Evolutionary conservation across 108 stramenopile species (phyloP), one percentile per base, ranked within the genome.

Genomic region (Conticribra weissflogii): DNA sequence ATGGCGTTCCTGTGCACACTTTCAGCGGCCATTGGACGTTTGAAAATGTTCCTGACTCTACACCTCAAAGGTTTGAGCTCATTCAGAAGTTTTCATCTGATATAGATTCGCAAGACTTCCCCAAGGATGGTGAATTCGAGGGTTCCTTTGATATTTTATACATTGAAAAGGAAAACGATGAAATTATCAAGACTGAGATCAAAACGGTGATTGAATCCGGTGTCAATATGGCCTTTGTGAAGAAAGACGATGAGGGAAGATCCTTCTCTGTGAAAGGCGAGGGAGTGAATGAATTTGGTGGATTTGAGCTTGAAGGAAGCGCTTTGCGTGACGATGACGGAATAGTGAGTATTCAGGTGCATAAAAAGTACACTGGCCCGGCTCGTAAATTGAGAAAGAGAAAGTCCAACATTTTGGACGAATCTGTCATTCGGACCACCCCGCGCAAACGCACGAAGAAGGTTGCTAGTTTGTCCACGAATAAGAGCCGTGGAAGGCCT

Each of bases 391-490:
- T n/a, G n/a, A n/a, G 12, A 41, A 12, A 41, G 36, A 5, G 36
- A 41, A 41, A 41, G 12, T 9, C 5, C 8, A 41, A 41, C 5
- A 41, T 12, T 12, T 9, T 41, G 12, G 36, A 41, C 12, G 36
- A 41, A 41, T 41, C 36, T 9, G 8, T 41, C 36, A 41, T 41
- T 12, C 12, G 5, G 12, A 41, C 36, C 36, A 41, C 36, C 36
- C 36, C 36, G 18, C 50, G 18, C 12, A 51, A 51, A 51, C 50
- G 50, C 17, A 51, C 50, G 3, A 51, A 51, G 16, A 51, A 51
- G 16, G 50, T 51, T 51, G 50, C 8, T 5, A 41, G 36, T 41
- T 9, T 18, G 18, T 51, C 50, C 4, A 17, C 4, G 18, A 51
- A 51, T 18, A 3, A 4, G 4, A 16, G 50, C 4, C 12, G 17